phyloP scores from a whole-genome alignment of 768 basidiomycete species.

The Boletus fagicola region DNA sequence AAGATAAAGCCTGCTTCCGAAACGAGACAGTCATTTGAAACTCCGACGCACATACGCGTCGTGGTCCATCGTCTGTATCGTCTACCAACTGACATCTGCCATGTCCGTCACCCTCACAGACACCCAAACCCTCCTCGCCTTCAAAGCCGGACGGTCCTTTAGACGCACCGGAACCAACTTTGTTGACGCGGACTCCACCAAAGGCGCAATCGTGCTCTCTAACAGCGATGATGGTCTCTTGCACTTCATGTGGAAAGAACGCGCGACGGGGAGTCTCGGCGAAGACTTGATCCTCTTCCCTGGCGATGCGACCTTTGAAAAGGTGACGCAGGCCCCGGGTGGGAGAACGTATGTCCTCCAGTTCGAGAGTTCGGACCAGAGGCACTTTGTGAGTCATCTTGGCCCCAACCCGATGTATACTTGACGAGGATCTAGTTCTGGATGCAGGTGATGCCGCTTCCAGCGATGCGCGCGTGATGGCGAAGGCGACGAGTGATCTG shows the following conservation, averaged over 20 bases:
- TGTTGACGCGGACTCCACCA: constrained; percentile 65
- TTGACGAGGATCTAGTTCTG: constrained; percentile 57
- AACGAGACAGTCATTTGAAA: constrained; percentile 6
- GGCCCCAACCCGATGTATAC: neutral
- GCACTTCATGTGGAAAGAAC: constrained; percentile 80
- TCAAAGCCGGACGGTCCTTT: constrained; percentile 74
- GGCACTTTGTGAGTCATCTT: constrained; percentile 75
- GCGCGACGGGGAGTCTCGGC: constrained; percentile 55
- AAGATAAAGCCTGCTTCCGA: neutral
- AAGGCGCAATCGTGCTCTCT: constrained; percentile 69
- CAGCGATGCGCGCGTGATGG: neutral
- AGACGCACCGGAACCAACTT: constrained; percentile 63
- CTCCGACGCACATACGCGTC: constrained; percentile 25
- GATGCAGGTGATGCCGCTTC: constrained; percentile 63
- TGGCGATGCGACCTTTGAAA: constrained; percentile 77
- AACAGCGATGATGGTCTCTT: constrained; percentile 73
- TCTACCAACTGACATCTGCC: neutral
- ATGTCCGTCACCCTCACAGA: constrained; percentile 32
- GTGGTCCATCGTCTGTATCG: neutral
- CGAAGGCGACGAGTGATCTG: neutral
- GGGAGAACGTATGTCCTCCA: constrained; percentile 86
- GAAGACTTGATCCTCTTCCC: constrained; percentile 90
- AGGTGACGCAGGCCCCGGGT: constrained; percentile 60
- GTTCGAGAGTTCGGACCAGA: constrained; percentile 86
- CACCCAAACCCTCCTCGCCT: constrained; percentile 39